These are phyloP conservation scores for Stylonectria norvegica DNA, from an alignment of 2,329 filamentous ascomycete species.

Conservation along the genomic window DNA sequence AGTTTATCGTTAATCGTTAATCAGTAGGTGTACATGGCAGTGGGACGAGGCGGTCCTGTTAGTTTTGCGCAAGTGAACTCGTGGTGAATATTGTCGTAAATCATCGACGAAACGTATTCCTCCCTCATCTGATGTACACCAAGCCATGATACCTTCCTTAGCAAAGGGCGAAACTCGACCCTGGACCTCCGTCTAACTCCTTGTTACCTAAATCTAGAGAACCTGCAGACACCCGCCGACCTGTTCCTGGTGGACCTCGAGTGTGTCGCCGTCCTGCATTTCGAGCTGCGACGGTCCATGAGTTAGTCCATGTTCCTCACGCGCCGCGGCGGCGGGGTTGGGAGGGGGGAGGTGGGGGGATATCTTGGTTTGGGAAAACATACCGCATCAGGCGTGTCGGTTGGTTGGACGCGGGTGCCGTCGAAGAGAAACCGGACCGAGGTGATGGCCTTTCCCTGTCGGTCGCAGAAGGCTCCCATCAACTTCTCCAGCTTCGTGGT, in stretches of 20 bases:
- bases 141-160: conserved; percentile 13
- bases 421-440: conserved; percentile 96
- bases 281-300: conserved; percentile 63
- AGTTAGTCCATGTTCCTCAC: neutral
- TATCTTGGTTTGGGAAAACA: conserved; percentile 40
- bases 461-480: conserved; percentile 96
- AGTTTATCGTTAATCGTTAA: conserved; percentile 7
- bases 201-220: neutral
- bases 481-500: conserved; percentile 94
- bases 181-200: conserved; percentile 10
- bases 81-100: conserved; percentile 34
- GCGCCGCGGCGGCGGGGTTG: neutral
- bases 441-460: conserved; percentile 80
- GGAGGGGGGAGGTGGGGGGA: too few relatives aligned
- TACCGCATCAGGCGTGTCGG: conserved; percentile 89
- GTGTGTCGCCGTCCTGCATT: conserved; percentile 92
- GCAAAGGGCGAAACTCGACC: conserved; percentile 15
- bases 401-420: conserved; percentile 83
- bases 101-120: conserved; percentile 20
- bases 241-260: conserved; percentile 98
- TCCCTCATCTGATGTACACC: conserved; percentile 21
- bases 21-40: too few relatives aligned
- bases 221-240: conserved; percentile 63
- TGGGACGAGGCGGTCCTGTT: conserved; percentile 9
- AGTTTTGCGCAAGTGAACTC: conserved; percentile 4